Conservation (phyloP, 306 rosid genomes). For the Fragaria vesca region DNA sequence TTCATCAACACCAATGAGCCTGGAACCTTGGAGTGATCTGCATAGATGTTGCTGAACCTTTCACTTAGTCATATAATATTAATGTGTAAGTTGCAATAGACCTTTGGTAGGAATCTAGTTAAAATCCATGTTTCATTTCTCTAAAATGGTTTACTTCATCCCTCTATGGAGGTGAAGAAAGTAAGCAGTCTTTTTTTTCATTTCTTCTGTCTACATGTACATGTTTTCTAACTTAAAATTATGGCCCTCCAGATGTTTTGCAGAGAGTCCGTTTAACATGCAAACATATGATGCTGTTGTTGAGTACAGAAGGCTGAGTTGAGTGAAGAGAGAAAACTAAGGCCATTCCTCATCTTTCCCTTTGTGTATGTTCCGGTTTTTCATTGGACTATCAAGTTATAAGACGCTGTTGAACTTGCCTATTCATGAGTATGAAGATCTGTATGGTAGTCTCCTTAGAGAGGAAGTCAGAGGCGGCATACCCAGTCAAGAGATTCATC, state of each 20-base stretch:
- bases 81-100: neutral
- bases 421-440: neutral
- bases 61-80: neutral
- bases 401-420: neutral
- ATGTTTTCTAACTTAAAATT: neutral
- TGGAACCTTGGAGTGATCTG: neutral
- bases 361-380: neutral
- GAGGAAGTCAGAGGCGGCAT: neutral
- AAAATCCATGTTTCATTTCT: neutral
- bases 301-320: slow-evolving; percentile 31
- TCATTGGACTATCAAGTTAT: neutral
- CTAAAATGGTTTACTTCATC: neutral
- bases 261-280: slow-evolving; percentile 46
- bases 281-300: slow-evolving; percentile 59
- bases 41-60: neutral
- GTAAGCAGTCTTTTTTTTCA: neutral
- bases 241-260: slow-evolving; percentile 45
- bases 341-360: neutral
- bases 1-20: neutral
- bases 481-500: neutral
- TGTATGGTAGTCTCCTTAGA: neutral
- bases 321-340: slow-evolving; percentile 8
- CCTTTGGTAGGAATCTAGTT: neutral
- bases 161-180: neutral
- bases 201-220: slow-evolving; percentile 4